Conservation (phyloP, 2,329 filamentous ascomycete genomes). For the Dactylellina sp. region DNA sequence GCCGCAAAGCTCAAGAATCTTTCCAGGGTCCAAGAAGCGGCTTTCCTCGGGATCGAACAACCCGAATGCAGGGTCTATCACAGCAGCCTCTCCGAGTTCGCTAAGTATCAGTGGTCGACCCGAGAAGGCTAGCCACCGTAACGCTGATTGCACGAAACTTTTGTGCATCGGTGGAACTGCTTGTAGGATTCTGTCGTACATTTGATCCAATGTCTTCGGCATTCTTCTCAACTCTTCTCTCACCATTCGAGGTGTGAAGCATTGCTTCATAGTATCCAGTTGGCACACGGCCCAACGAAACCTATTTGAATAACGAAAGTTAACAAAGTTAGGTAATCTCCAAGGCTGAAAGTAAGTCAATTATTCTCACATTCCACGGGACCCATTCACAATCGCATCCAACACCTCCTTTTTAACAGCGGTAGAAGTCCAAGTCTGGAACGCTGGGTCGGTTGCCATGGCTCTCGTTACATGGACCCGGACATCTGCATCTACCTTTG, state of each 20-base stretch:
- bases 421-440: conserved; percentile 25
- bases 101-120: conserved; percentile 26
- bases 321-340: no score
- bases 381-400: conserved; percentile 32
- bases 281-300: conserved; percentile 50
- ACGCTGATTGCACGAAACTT: conserved; percentile 38
- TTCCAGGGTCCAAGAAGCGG: conserved; percentile 34
- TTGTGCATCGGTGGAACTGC: conserved; percentile 23
- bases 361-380: conserved; percentile 40
- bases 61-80: conserved; percentile 34
- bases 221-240: conserved; percentile 22
- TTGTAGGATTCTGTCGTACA: conserved; percentile 37
- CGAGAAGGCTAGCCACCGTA: conserved; percentile 44
- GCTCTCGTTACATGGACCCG: conserved; percentile 15
- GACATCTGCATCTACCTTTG: conserved; percentile 33
- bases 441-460: conserved; percentile 22
- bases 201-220: conserved; percentile 45
- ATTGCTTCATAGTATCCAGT: conserved; percentile 35
- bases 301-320: conserved; percentile 8
- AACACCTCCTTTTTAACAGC: conserved; percentile 33
- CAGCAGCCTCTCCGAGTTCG: conserved; percentile 46
- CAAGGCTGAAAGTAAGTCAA: background rate
- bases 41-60: conserved; percentile 34
- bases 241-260: conserved; percentile 26
- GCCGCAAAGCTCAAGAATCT: conserved; percentile 43